Evolutionary conservation across 345 rosid genomes (phyloP).

Genomic region (Arabis hirsuta): DNA sequence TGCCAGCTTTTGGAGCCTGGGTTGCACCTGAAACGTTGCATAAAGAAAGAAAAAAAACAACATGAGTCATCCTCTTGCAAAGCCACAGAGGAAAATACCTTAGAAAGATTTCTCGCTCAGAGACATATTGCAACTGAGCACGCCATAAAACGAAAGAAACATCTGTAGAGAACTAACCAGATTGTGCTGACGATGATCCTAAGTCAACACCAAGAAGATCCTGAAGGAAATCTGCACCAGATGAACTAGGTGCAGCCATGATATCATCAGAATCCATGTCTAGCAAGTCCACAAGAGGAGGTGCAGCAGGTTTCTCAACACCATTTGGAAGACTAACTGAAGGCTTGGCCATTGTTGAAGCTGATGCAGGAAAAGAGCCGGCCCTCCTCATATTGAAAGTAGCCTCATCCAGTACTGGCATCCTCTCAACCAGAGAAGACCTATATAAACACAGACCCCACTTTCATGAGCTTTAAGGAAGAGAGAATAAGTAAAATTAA

Average conservation of each 20-base stretch:
- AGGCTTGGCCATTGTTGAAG: slow-evolving; percentile 62
- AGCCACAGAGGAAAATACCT: neutral
- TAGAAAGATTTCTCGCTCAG: neutral
- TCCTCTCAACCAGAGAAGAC: slow-evolving; percentile 90
- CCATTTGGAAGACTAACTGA: slow-evolving; percentile 89
- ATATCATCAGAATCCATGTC: slow-evolving; percentile 83
- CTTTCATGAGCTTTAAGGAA: slow-evolving; percentile 29
- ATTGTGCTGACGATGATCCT: slow-evolving; percentile 55
- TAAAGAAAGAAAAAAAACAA: neutral
- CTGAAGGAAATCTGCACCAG: slow-evolving; percentile 85
- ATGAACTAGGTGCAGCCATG: slow-evolving; percentile 73
- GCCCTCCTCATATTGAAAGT: slow-evolving; percentile 89
- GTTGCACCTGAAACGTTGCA: slow-evolving; percentile 49
- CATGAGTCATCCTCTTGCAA: slow-evolving; percentile 7
- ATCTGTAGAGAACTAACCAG: slow-evolving; percentile 56
- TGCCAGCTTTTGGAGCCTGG: slow-evolving; percentile 72
- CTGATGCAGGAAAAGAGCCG: slow-evolving; percentile 71
- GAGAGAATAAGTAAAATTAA: slow-evolving; percentile 18
- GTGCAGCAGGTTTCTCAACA: slow-evolving; percentile 66
- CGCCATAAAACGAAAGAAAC: neutral
- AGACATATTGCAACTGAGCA: slow-evolving; percentile 14
- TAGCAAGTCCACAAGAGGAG: slow-evolving; percentile 85
- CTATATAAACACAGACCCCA: slow-evolving; percentile 56
- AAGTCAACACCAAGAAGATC: slow-evolving; percentile 94
- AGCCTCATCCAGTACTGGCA: slow-evolving; percentile 99